phyloP scores from a whole-genome alignment of 2,329 filamentous ascomycete species.

The Pezizomycotina sp. region DNA sequence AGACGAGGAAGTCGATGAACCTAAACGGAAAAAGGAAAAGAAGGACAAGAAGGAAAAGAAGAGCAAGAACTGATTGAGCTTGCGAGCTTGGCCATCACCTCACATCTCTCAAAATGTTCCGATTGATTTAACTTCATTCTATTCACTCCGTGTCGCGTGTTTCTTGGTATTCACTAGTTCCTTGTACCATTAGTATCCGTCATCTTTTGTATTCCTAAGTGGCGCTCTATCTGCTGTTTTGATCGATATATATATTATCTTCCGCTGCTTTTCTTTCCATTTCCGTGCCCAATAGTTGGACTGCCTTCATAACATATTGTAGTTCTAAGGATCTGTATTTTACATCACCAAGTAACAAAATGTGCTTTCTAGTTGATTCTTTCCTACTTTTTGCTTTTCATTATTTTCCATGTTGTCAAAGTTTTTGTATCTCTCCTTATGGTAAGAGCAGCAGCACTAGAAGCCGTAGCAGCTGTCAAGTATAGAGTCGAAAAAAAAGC shows the following conservation, averaged over 20 bases:
- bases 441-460: too few species aligned
- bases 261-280: conserved; percentile 61
- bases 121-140: conserved; percentile 7
- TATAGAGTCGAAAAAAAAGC: too few species aligned
- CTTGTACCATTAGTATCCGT: conserved; percentile 19
- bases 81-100: background rate
- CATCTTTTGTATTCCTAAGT: conserved; percentile 16
- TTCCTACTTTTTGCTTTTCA: too few species aligned
- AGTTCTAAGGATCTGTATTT: too few species aligned
- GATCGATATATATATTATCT: conserved; percentile 26
- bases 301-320: too few species aligned
- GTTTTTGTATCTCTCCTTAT: too few species aligned
- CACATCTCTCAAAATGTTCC: background rate
- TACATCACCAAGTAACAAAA: too few species aligned
- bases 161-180: conserved; percentile 9
- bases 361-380: too few species aligned
- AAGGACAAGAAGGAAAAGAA: conserved; percentile 31
- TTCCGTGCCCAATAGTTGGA: conserved; percentile 67
- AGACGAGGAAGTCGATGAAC: conserved; percentile 25
- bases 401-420: too few species aligned
- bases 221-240: conserved; percentile 9
- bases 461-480: too few species aligned
- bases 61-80: conserved; percentile 18
- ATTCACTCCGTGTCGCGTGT: conserved; percentile 4
- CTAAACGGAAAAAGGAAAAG: conserved; percentile 29